These are phyloP conservation scores for Nitzschia sp. DNA, from an alignment of 108 stramenopile genomes.

Conservation along the genomic window DNA sequence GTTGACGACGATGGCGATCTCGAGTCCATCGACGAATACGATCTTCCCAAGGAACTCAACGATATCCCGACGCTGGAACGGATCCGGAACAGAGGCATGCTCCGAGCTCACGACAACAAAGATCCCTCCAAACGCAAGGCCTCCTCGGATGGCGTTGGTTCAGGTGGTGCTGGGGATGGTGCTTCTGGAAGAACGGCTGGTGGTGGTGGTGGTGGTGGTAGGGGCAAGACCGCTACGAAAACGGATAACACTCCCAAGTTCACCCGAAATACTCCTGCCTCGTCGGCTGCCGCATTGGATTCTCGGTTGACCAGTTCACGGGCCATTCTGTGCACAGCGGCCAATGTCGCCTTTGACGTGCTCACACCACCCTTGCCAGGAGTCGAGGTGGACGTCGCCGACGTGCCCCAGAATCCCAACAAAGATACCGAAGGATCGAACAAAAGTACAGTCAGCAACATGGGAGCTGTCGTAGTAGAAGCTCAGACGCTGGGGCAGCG, in stretches of 20 bases:
- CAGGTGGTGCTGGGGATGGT: not conserved
- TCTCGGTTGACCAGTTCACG: constrained; percentile 49
- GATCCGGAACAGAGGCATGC: constrained; percentile 34
- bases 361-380: constrained; percentile 50
- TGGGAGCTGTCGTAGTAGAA: constrained; percentile 63
- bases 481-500: constrained; percentile 61
- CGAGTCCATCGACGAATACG: constrained; percentile 10
- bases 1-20: constrained; percentile 29
- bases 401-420: constrained; percentile 60
- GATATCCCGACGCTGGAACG: constrained; percentile 29
- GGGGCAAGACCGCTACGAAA: not conserved
- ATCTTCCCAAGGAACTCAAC: constrained; percentile 13
- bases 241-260: constrained; percentile 36
- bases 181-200: not conserved
- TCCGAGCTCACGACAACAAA: constrained; percentile 47
- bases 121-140: constrained; percentile 39
- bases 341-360: constrained; percentile 55
- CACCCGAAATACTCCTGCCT: constrained; percentile 54
- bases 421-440: constrained; percentile 11
- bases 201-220: not conserved
- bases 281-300: constrained; percentile 54
- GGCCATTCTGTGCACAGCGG: constrained; percentile 72
- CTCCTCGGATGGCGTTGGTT: not conserved
- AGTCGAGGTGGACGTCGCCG: constrained; percentile 30
- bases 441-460: constrained; percentile 36